Percentiles rank a stretch among this genome's conserved stretches.
Evolutionary conservation across 257 asterid genomes (phyloP).

Genomic region (Solanum tacnaense): DNA sequence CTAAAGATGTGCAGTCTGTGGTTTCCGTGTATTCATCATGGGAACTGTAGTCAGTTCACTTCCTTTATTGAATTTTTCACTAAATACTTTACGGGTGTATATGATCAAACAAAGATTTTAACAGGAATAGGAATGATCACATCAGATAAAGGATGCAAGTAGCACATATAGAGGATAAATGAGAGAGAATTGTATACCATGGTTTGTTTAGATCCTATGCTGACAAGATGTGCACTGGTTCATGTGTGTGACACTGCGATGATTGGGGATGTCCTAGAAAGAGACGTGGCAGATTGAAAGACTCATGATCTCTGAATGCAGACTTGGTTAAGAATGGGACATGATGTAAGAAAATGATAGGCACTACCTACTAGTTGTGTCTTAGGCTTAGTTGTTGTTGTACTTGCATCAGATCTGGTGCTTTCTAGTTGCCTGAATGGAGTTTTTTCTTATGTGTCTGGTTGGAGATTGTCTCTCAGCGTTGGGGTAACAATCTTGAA

Average conservation of each 20-base stretch:
- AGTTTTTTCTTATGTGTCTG: background rate
- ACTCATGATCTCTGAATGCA: background rate
- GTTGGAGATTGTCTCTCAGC: background rate
- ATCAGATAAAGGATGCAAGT: background rate
- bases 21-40: background rate
- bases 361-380: background rate
- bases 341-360: background rate
- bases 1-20: background rate
- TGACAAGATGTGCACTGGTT: background rate
- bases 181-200: background rate
- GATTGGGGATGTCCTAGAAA: background rate
- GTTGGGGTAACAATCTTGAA: background rate
- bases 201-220: background rate
- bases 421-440: background rate
- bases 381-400: background rate
- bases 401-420: background rate
- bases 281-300: background rate
- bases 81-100: background rate
- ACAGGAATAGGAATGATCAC: background rate
- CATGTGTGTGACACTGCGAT: background rate
- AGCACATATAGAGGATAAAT: background rate
- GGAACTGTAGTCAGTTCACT: background rate
- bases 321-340: background rate
- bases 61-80: background rate
- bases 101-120: background rate